Conservation (phyloP, 371 early-diverging fungal species). For the Mortierella sp. region DNA sequence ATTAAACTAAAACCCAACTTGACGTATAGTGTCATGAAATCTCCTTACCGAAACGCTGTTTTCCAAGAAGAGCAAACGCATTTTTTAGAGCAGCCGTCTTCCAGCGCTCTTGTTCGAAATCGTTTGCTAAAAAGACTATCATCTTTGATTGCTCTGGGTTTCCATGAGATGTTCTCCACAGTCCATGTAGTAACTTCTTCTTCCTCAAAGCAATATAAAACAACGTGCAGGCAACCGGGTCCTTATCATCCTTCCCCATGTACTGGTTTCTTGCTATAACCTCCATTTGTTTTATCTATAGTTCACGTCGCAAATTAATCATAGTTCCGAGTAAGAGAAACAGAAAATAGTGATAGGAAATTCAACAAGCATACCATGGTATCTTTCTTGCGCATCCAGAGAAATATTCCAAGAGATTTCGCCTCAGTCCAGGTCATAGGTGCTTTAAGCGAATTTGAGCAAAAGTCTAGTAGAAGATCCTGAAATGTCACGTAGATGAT, state of each 20-base stretch:
- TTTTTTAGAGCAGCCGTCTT: slow-evolving; percentile 95
- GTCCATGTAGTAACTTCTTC: slow-evolving; percentile 84
- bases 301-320: background rate
- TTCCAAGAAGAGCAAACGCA: slow-evolving; percentile 95
- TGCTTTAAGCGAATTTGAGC: slow-evolving; percentile 66
- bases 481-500: slow-evolving; percentile 22
- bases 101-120: slow-evolving; percentile 91
- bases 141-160: slow-evolving; percentile 92
- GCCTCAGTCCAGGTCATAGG: slow-evolving; percentile 88
- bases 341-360: background rate
- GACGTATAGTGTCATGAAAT: background rate
- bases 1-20: background rate
- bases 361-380: slow-evolving; percentile 68
- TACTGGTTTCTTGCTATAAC: slow-evolving; percentile 91
- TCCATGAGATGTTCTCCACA: slow-evolving; percentile 89
- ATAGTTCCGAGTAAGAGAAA: background rate
- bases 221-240: slow-evolving; percentile 87
- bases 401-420: slow-evolving; percentile 82
- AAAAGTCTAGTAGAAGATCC: slow-evolving; percentile 82
- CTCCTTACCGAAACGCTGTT: slow-evolving; percentile 87
- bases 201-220: slow-evolving; percentile 91
- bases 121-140: slow-evolving; percentile 90
- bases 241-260: slow-evolving; percentile 79
- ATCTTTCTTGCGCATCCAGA: slow-evolving; percentile 87
- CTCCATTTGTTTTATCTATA: slow-evolving; percentile 79